A percentile compares a stretch with the other conserved stretches of the same genome.
Evolutionary conservation across 2,329 filamentous ascomycete species (phyloP).

Genomic region (Calcarisporium arbuscula): DNA sequence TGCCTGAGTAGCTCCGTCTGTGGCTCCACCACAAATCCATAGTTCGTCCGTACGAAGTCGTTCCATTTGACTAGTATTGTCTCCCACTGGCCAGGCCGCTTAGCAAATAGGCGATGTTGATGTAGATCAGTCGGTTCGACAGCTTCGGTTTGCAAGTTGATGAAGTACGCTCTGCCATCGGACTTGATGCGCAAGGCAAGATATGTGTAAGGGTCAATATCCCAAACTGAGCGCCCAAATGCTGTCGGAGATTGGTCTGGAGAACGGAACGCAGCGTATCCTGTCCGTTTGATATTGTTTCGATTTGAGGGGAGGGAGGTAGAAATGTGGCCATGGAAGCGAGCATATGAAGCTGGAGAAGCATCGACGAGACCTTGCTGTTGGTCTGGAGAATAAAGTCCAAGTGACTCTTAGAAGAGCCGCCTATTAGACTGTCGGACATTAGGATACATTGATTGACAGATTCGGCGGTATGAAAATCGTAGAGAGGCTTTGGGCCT

Average conservation of each 20-base stretch:
- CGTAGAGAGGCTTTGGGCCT: slow-evolving; percentile 57
- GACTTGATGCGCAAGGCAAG: slow-evolving; percentile 84
- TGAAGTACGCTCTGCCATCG: slow-evolving; percentile 85
- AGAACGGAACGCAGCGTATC: slow-evolving; percentile 89
- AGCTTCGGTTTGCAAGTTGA: slow-evolving; percentile 93
- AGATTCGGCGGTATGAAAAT: slow-evolving; percentile 48
- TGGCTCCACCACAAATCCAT: slow-evolving; percentile 86
- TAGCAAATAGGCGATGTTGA: slow-evolving; percentile 81
- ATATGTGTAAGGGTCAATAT: slow-evolving; percentile 83
- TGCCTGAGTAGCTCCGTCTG: slow-evolving; percentile 84
- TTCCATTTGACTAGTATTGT: slow-evolving; percentile 86
- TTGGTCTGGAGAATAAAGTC: slow-evolving; percentile 45
- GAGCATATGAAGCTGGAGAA: slow-evolving; percentile 47
- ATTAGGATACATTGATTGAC: slow-evolving; percentile 64
- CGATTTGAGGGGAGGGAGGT: slow-evolving; percentile 71
- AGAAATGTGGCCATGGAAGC: slow-evolving; percentile 85
- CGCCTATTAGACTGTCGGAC: slow-evolving; percentile 81
- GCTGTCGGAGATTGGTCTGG: slow-evolving; percentile 67
- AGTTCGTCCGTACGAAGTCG: slow-evolving; percentile 91
- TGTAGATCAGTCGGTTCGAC: slow-evolving; percentile 93
- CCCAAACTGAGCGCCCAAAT: slow-evolving; percentile 83
- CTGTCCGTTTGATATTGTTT: slow-evolving; percentile 69
- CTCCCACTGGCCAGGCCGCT: slow-evolving; percentile 82
- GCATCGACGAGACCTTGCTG: not conserved
- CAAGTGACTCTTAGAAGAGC: slow-evolving; percentile 69